A percentile compares a stretch with the other conserved stretches of the same genome.
Evolutionary conservation across 257 asterid genomes (phyloP).

Genomic region (Solanum tarijense): DNA sequence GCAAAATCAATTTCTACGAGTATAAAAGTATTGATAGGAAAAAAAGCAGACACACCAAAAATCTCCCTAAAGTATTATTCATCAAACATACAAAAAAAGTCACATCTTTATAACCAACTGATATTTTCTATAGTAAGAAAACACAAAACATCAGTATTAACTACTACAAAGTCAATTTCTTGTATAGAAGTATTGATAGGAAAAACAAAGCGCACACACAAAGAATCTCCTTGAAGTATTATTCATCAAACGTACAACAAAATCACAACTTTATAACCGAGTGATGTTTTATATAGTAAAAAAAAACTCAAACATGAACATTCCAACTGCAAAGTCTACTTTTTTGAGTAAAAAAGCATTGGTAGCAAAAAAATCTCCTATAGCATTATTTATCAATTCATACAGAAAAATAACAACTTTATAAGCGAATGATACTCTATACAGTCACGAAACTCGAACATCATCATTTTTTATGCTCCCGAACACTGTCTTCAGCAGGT

Average conservation of each 20-base stretch:
- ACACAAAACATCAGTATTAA: not conserved
- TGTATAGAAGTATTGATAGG: not conserved
- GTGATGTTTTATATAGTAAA: not conserved
- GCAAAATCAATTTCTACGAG: not conserved
- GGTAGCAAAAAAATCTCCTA: not conserved
- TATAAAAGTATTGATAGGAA: not conserved
- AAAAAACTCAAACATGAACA: not conserved
- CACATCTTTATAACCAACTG: not conserved
- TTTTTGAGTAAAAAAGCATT: not conserved
- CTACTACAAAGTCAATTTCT: not conserved
- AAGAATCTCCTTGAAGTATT: not conserved
- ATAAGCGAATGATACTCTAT: not conserved
- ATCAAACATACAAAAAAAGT: not conserved
- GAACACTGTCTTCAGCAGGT: not conserved
- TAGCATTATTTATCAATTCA: not conserved
- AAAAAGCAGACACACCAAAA: not conserved
- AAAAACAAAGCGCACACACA: not conserved
- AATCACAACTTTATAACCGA: not conserved
- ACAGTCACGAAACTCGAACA: not conserved
- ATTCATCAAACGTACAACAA: not conserved
- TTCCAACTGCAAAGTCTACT: not conserved
- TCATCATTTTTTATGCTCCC: not conserved
- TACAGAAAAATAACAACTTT: not conserved
- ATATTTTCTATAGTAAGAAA: not conserved
- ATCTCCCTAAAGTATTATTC: not conserved